Evolutionary conservation across 2,329 filamentous ascomycete genomes (phyloP).

Genomic region (Penicillium expansum): DNA sequence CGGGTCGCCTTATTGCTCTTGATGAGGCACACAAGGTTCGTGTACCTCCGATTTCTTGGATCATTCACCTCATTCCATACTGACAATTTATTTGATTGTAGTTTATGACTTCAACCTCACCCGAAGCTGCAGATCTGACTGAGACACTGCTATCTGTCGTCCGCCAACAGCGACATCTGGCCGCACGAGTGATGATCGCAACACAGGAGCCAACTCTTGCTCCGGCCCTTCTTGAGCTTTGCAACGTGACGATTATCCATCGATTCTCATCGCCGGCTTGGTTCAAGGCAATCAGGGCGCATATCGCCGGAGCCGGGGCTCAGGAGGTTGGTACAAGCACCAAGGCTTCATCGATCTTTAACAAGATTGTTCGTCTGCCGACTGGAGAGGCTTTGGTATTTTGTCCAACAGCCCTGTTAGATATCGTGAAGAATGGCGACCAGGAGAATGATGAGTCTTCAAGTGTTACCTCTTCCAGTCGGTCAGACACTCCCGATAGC

Average conservation of each 20-base stretch:
- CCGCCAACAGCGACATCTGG: conserved; percentile 5
- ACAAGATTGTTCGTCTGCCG: neutral
- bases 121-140: neutral
- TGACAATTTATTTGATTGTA: neutral
- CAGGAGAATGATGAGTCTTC: neutral
- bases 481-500: neutral
- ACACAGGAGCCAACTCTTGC: conserved; percentile 9
- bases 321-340: neutral
- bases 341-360: neutral
- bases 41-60: too few relatives aligned
- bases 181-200: neutral
- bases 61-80: neutral
- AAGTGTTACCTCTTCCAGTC: neutral
- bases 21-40: conserved; percentile 62
- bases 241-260: neutral
- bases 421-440: neutral
- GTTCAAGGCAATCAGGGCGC: neutral
- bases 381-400: conserved; percentile 4
- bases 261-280: conserved; percentile 7
- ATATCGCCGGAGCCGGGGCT: neutral
- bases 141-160: conserved; percentile 4
- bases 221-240: neutral
- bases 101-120: neutral
- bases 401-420: conserved; percentile 1
- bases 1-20: conserved; percentile 51